Evolutionary conservation across 2,329 filamentous ascomycete genomes (phyloP).

Genomic region (Colletotrichum lentis): DNA sequence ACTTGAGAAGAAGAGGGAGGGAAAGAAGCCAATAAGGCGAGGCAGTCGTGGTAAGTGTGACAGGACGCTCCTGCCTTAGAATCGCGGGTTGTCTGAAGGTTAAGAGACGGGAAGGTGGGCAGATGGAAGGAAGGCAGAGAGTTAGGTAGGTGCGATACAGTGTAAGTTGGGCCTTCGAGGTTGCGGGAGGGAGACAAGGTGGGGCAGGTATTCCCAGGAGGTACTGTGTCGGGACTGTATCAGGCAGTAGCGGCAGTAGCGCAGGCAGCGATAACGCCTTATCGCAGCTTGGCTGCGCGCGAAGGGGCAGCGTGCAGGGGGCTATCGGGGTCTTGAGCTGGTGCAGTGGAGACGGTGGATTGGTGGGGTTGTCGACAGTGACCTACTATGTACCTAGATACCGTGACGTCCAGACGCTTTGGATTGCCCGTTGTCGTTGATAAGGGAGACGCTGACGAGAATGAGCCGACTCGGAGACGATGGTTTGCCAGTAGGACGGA

Average conservation of each 20-base stretch:
- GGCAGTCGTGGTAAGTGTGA: not conserved
- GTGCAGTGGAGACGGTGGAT: constrained; percentile 20
- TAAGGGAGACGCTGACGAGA: not conserved
- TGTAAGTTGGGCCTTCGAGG: constrained; percentile 29
- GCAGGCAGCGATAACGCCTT: constrained; percentile 45
- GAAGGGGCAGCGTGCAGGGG: constrained; percentile 26
- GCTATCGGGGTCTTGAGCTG: constrained; percentile 1
- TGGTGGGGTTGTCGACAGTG: constrained; percentile 31
- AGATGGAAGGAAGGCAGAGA: constrained; percentile 17
- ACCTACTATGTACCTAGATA: not conserved
- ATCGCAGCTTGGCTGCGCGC: constrained; percentile 22
- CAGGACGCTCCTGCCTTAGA: not conserved
- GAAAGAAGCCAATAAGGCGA: not conserved
- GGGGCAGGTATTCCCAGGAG: constrained; percentile 30
- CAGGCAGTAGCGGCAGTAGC: constrained; percentile 39
- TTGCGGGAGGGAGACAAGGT: constrained; percentile 10
- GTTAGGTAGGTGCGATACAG: constrained; percentile 28
- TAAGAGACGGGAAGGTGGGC: constrained; percentile 5
- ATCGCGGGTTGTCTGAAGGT: constrained; percentile 11
- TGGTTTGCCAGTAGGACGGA: not conserved
- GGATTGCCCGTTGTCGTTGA: constrained; percentile 6
- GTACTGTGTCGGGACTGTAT: constrained; percentile 40
- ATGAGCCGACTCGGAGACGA: not conserved
- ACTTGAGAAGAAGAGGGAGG: too few relatives aligned
- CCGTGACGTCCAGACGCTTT: constrained; percentile 18